Conservation (phyloP, 805 yeast genomes). For the Metschnikowia cerradonensis region DNA sequence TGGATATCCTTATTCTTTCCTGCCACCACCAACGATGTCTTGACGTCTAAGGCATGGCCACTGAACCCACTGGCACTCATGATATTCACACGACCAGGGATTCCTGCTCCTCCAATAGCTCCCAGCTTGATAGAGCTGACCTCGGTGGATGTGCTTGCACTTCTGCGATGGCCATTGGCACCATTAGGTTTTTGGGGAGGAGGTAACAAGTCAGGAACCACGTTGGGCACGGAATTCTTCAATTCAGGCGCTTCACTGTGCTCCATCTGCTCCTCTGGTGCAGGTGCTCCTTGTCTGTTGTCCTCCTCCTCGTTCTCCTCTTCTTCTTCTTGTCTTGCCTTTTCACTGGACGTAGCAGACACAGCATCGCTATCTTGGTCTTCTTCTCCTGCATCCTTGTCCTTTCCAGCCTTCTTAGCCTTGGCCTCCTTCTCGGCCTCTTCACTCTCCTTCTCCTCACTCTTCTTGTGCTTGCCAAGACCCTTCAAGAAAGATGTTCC, state of each 20-base stretch:
- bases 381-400: background rate
- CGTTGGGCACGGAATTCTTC: constrained; percentile 29
- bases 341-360: constrained; percentile 2
- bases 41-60: constrained; percentile 43
- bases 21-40: constrained; percentile 45
- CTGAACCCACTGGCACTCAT: constrained; percentile 44
- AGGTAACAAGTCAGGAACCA: constrained; percentile 30
- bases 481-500: constrained; percentile 43
- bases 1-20: constrained; percentile 53
- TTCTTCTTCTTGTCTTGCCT: constrained; percentile 1
- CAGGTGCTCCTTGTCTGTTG: constrained; percentile 14
- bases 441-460: constrained; percentile 10
- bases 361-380: constrained; percentile 3
- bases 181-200: constrained; percentile 37
- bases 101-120: constrained; percentile 30
- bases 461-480: constrained; percentile 21
- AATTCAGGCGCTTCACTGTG: constrained; percentile 14
- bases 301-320: constrained; percentile 8
- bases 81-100: constrained; percentile 55
- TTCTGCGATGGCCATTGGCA: constrained; percentile 17
- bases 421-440: constrained; percentile 1
- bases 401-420: constrained; percentile 10
- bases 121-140: constrained; percentile 34
- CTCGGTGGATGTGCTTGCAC: constrained; percentile 27
- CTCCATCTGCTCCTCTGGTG: constrained; percentile 13